phyloP scores from a whole-genome alignment of 2,329 filamentous ascomycete genomes.

The Ophiognomonia clavigignenti-juglandacearum region DNA sequence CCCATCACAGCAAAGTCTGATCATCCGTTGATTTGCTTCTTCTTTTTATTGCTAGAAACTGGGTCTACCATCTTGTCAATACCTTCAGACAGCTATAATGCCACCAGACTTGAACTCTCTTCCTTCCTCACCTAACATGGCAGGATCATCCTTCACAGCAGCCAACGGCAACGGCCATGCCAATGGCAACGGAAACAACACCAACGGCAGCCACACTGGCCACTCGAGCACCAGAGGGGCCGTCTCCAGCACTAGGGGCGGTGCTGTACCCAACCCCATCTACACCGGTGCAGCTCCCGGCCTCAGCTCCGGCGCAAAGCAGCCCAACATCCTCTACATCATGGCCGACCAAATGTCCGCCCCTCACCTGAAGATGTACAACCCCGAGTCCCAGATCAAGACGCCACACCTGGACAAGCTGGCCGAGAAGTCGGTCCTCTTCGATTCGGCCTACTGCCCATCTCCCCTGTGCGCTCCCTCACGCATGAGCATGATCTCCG shows the following conservation, averaged over 20 bases:
- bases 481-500: constrained; percentile 91
- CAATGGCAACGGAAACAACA: constrained; percentile 1
- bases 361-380: constrained; percentile 87
- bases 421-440: constrained; percentile 77
- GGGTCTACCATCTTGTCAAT: constrained; percentile 4
- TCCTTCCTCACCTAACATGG: constrained; percentile 42
- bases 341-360: constrained; percentile 96
- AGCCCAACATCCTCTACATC: constrained; percentile 81
- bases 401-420: constrained; percentile 85
- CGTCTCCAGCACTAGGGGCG: constrained; percentile 18
- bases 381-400: constrained; percentile 81
- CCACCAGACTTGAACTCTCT: constrained; percentile 72
- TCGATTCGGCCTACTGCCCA: constrained; percentile 91
- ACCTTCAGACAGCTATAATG: constrained; percentile 39
- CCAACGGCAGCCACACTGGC: constrained; percentile 20
- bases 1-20: too few relatives aligned
- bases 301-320: constrained; percentile 12
- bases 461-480: constrained; percentile 89
- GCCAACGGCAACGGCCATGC: neutral
- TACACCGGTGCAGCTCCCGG: constrained; percentile 5
- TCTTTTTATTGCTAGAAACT: constrained; percentile 5
- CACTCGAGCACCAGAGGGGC: constrained; percentile 13
- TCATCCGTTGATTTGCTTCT: neutral
- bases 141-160: constrained; percentile 5
- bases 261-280: constrained; percentile 19